Base-by-base conservation (phyloP, 768 basidiomycete genomes). In the Serendipita vermifera region DNA sequence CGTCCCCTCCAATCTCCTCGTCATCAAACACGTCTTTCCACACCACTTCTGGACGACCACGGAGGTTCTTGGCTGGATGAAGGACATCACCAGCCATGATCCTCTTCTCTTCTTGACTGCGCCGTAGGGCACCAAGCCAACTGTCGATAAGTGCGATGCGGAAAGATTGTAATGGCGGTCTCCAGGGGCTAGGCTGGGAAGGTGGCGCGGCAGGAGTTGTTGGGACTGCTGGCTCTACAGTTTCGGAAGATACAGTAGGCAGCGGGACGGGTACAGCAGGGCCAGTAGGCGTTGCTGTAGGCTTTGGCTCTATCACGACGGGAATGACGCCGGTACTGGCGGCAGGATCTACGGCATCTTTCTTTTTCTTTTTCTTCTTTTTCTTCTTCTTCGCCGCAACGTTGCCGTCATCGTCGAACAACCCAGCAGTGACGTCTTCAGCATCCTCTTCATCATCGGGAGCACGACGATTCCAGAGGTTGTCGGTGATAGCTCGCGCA, bases 341-440 rank as follows among this genome's bases (percentile, higher is more conserved):
- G n/a, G n/a, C n/a, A n/a, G n/a, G n/a, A n/a, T n/a, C n/a, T n/a
- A n/a, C n/a, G 7, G 39, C 39, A n/a, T 41, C 39, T 41, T 51
- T 29, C 46, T 51, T 51, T 29, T 51, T 51, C 31, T 51, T 51
- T 29, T 51, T 51, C 46, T 51, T 51, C 31, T 51, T 51, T 29
- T 51, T 51, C 46, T 51, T 51, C 46, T 51, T 51, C 29, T 51
- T 51, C 20, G n/a, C 27, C 15, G 46, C 46, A 20, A 29, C 27
- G 4, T 20, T 29, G 22, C 22, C n/a, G 9, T 51, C 46, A 9
- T 51, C 46, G 29, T 51, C 46, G n/a, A 51, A 51, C 7, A 51
- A 29, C 22, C 46, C 46, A 26, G n/a, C 15, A 7, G 20, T 29
- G 5, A 29, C 22, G 15, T 51, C 46, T 9, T 51, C 22, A 5